Evolutionary conservation across 2,329 filamentous ascomycete genomes (phyloP), one percentile per base, ranked within the genome.

Genomic region (Raffaelea ambrosiae): DNA sequence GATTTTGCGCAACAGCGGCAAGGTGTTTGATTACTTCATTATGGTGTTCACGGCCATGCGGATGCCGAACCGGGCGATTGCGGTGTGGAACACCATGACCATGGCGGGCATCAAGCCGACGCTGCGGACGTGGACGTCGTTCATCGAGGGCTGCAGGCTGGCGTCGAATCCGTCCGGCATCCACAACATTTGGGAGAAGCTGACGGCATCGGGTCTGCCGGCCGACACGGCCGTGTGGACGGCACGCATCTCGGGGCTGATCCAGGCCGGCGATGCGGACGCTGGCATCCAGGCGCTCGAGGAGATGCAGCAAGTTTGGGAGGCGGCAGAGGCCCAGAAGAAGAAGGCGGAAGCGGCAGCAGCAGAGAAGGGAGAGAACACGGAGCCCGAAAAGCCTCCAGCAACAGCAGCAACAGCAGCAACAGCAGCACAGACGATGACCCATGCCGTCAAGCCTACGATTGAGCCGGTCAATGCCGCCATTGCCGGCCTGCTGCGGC

Each of bases 221-320:
- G 78, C 88, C 4, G 86, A 91, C 61, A 63, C 63, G 7, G 58
- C 70, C 47, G 78, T 82, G 36, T 93, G 87, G 87, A 84, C 81
- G 9, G 78, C 80, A 14, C 76, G 84, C 22, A 77, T 93, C 40
- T 74, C 79, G 22, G 81, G 79, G 0, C 70, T 88, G 11, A 76
- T 89, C 48, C 69, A 73, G 38, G 65, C 72, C 41, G 72, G 74
- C 29, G 67, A 74, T 51, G 56, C 73, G 5, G 66, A 77, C 23
- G 68, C 68, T 18, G 86, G 77, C n/a, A 65, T 93, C 13, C 59
- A 64, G 33, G 81, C 81, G 3, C 66, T 91, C 39, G 70, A 79
- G 33, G 76, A 88, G 53, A 84, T 91, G 79, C 72, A 75, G 36
- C 66, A 62, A 13, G 58, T 70, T 4, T 90, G 84, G 85, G 64